Evolutionary conservation across 129 eudicot species (phyloP).

Genomic region (Glebionis coronaria): DNA sequence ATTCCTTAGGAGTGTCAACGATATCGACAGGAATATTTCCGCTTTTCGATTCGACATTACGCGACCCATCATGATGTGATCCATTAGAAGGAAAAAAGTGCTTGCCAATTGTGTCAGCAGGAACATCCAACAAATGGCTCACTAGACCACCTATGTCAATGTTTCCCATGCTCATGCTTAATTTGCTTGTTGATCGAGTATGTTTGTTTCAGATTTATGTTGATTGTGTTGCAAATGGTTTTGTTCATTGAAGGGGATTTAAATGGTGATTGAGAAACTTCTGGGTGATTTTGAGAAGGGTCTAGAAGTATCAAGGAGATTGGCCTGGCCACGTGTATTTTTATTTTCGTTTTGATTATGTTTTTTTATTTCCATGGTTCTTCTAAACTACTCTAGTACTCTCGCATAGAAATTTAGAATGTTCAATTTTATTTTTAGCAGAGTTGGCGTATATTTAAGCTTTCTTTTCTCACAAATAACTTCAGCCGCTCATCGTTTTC

Average conservation of each 20-base stretch:
- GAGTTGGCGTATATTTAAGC: too few relatives aligned
- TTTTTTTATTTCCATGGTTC: too few relatives aligned
- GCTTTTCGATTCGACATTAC: slow-evolving; percentile 16
- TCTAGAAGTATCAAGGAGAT: slow-evolving; percentile 34
- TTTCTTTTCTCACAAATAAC: too few relatives aligned
- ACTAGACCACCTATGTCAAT: slow-evolving; percentile 30
- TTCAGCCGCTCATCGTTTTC: too few relatives aligned
- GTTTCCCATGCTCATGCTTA: background rate
- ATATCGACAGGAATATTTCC: slow-evolving; percentile 45
- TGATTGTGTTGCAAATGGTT: background rate
- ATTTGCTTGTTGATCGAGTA: too few relatives aligned
- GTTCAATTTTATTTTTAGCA: too few relatives aligned
- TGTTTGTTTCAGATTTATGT: background rate
- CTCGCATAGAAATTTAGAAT: too few relatives aligned
- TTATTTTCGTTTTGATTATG: too few relatives aligned
- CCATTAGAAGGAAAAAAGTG: slow-evolving; percentile 22
- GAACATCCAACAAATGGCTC: slow-evolving; percentile 44
- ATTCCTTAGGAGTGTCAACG: slow-evolving; percentile 54
- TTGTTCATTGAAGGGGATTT: background rate
- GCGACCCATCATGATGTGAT: slow-evolving; percentile 20
- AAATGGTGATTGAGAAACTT: slow-evolving; percentile 29
- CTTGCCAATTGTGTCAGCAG: slow-evolving; percentile 47
- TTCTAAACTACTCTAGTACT: too few relatives aligned
- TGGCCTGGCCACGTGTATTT: slow-evolving; percentile 10
- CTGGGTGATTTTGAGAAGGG: slow-evolving; percentile 28